Evolutionary conservation across 2,329 filamentous ascomycete genomes (phyloP).

Genomic region (Shiraia bambusicola): DNA sequence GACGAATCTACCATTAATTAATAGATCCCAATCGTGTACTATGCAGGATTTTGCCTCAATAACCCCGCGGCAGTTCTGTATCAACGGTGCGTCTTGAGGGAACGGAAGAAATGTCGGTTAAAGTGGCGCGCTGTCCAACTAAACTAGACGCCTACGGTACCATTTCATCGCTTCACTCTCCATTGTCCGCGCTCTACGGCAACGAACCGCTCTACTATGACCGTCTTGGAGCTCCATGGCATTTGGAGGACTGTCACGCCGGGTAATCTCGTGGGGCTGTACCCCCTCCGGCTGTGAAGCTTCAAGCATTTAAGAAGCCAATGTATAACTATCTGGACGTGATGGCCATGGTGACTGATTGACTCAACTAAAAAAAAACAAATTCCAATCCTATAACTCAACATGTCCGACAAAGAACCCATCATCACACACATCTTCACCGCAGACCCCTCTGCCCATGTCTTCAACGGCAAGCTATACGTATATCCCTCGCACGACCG

Average conservation of each 20-base stretch:
- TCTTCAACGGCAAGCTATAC: conserved; percentile 74
- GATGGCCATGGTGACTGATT: conserved; percentile 6
- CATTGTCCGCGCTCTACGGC: conserved; percentile 15
- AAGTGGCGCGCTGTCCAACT: conserved; percentile 20
- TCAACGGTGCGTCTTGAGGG: conserved; percentile 14
- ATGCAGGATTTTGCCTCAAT: conserved; percentile 12
- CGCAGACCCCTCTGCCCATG: conserved; percentile 77
- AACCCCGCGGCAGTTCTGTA: conserved; percentile 23
- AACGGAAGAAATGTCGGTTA: conserved; percentile 40
- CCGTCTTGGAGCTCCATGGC: conserved; percentile 20
- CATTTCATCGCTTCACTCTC: conserved; percentile 11
- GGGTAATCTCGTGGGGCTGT: conserved; percentile 37
- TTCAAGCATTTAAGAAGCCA: conserved; percentile 21
- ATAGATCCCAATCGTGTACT: not conserved
- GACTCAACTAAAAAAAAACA: conserved; percentile 1
- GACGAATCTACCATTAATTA: too few relatives aligned
- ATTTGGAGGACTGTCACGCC: conserved; percentile 31
- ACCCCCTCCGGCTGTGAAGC: conserved; percentile 29
- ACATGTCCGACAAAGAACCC: conserved; percentile 52
- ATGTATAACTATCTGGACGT: conserved; percentile 1
- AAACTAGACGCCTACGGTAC: conserved; percentile 7
- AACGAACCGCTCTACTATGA: conserved; percentile 18
- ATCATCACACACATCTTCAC: conserved; percentile 76
- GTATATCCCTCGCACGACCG: conserved; percentile 81
- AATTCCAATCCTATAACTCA: conserved; percentile 2